phyloP scores from a whole-genome alignment of 192 early-diverging fungal genomes.

The Backusella morwellensis region DNA sequence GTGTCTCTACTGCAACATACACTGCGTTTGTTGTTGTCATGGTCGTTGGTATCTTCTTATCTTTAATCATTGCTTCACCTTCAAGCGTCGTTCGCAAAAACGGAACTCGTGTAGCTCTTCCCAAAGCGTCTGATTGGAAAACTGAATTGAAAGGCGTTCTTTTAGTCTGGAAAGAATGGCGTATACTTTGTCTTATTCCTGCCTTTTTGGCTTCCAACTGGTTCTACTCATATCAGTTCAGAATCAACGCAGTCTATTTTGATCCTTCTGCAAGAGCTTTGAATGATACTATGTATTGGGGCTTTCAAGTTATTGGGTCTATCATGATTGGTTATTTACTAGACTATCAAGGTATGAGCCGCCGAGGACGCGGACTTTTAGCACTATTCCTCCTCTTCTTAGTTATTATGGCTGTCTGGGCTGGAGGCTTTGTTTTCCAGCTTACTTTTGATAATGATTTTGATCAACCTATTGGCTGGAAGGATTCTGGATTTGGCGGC shows the following conservation, averaged over 20 bases:
- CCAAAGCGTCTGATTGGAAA: slow-evolving; percentile 60
- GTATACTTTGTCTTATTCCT: slow-evolving; percentile 63
- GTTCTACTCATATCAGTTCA: slow-evolving; percentile 77
- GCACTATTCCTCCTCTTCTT: slow-evolving; percentile 16
- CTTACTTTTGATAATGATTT: slow-evolving; percentile 34
- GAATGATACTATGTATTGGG: slow-evolving; percentile 75
- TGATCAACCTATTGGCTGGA: slow-evolving; percentile 51
- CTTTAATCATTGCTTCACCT: slow-evolving; percentile 33
- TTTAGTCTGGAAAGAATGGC: slow-evolving; percentile 59
- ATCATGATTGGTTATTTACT: slow-evolving; percentile 23
- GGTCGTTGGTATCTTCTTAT: slow-evolving; percentile 20
- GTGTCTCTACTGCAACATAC: slow-evolving; percentile 33
- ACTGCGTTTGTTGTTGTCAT: slow-evolving; percentile 33
- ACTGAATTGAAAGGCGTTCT: slow-evolving; percentile 48
- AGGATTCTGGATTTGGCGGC: slow-evolving; percentile 28
- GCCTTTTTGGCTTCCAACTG: slow-evolving; percentile 73
- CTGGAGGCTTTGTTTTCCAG: slow-evolving; percentile 31
- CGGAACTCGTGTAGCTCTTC: slow-evolving; percentile 59
- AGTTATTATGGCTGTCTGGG: slow-evolving; percentile 25
- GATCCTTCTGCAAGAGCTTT: slow-evolving; percentile 66
- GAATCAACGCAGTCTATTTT: slow-evolving; percentile 64
- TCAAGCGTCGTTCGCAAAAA: slow-evolving; percentile 60
- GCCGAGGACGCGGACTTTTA: slow-evolving; percentile 26
- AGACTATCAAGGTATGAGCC: slow-evolving; percentile 26
- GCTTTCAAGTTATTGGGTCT: slow-evolving; percentile 30